phyloP scores from a whole-genome alignment of 768 basidiomycete genomes.

The Naganishia vishniacii region DNA sequence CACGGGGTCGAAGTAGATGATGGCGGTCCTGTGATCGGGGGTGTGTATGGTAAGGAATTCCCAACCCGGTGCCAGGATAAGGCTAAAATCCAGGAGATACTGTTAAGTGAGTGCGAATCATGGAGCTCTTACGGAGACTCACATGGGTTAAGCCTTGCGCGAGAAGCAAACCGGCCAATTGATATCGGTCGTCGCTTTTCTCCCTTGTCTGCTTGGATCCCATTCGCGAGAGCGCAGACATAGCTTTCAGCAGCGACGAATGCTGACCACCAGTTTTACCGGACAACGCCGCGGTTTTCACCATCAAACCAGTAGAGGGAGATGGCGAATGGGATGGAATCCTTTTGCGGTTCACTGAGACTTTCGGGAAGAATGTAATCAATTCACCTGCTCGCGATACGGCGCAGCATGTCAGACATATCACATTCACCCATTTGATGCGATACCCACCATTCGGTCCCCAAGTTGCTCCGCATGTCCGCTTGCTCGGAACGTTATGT shows the following conservation, averaged over 20 bases:
- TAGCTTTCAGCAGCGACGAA: conserved; percentile 39
- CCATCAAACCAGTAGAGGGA: conserved; percentile 27
- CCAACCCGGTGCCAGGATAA: neutral
- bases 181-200: conserved; percentile 20
- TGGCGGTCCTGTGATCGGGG: conserved; percentile 14
- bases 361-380: conserved; percentile 67
- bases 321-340: conserved; percentile 36
- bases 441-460: conserved; percentile 75
- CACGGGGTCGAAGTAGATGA: conserved; percentile 10
- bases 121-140: neutral
- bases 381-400: conserved; percentile 60
- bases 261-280: conserved; percentile 14
- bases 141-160: conserved; percentile 13
- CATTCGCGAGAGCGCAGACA: conserved; percentile 38
- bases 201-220: conserved; percentile 28
- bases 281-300: conserved; percentile 6
- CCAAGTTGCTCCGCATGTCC: conserved; percentile 81
- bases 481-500: conserved; percentile 50
- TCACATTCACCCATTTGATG: too few species aligned
- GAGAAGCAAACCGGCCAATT: conserved; percentile 21
- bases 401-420: too few species aligned
- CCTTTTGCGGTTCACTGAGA: conserved; percentile 28
- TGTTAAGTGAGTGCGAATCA: neutral
- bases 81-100: neutral
- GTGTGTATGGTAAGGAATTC: neutral